These are phyloP conservation scores for Podila verticillata DNA, from an alignment of 192 early-diverging fungal genomes.

Conservation along the genomic window DNA sequence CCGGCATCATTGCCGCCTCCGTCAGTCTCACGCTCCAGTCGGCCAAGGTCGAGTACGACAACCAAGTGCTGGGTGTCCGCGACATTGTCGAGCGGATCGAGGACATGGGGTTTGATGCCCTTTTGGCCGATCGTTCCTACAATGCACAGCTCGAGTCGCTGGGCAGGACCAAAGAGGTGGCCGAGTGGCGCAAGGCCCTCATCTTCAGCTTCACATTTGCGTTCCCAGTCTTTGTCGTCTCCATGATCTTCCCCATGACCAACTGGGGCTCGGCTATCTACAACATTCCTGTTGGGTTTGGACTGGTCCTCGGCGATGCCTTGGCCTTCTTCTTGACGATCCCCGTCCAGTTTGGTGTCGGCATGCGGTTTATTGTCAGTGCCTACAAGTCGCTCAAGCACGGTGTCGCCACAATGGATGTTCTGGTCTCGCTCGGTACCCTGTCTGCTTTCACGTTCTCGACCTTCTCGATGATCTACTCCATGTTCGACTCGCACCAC, in stretches of 20 bases:
- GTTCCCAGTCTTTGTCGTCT: slow-evolving; percentile 82
- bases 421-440: slow-evolving; percentile 89
- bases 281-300: slow-evolving; percentile 60
- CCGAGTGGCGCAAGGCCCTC: slow-evolving; percentile 80
- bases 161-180: slow-evolving; percentile 85
- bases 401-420: slow-evolving; percentile 95
- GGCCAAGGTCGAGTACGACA: slow-evolving; percentile 78
- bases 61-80: slow-evolving; percentile 71
- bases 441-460: slow-evolving; percentile 88
- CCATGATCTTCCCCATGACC: slow-evolving; percentile 78
- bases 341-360: slow-evolving; percentile 93
- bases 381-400: slow-evolving; percentile 85
- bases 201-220: slow-evolving; percentile 75
- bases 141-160: slow-evolving; percentile 90
- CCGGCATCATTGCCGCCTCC: slow-evolving; percentile 69
- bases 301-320: slow-evolving; percentile 74
- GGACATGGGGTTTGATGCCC: slow-evolving; percentile 80
- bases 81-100: slow-evolving; percentile 86
- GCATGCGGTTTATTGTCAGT: slow-evolving; percentile 78
- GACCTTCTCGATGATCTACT: slow-evolving; percentile 75
- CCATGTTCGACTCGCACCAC: slow-evolving; percentile 61
- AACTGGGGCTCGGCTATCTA: slow-evolving; percentile 32
- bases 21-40: slow-evolving; percentile 84
- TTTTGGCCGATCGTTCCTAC: slow-evolving; percentile 69
- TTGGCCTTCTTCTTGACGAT: slow-evolving; percentile 79